Percentiles rank a stretch among this genome's conserved stretches.
These are phyloP conservation scores for Cutaneotrichosporon sp. DNA, from an alignment of 1,284 basidiomycete species.

Conservation along the genomic window DNA sequence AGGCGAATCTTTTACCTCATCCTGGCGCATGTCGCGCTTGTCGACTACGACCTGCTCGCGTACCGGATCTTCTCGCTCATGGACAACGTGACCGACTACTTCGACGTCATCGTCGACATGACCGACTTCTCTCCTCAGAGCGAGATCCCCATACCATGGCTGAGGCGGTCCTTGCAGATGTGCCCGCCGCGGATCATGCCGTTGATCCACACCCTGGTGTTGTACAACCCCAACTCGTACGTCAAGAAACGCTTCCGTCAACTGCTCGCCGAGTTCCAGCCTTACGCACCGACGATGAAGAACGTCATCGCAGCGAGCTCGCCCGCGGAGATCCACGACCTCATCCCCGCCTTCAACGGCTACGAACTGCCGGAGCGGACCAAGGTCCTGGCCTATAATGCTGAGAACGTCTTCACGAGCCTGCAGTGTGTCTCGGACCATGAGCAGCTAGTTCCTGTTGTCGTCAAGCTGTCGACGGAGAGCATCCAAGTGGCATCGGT, in stretches of 20 bases:
- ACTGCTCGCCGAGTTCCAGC: constrained; percentile 60
- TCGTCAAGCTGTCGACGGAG: constrained; percentile 46
- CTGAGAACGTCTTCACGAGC: constrained; percentile 49
- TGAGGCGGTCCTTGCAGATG: constrained; percentile 74
- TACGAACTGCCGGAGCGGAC: constrained; percentile 54
- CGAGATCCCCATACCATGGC: constrained; percentile 76
- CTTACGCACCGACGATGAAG: constrained; percentile 64
- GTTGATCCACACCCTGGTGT: constrained; percentile 58
- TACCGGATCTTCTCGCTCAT: constrained; percentile 75
- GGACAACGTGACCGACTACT: constrained; percentile 53
- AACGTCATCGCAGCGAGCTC: constrained; percentile 58
- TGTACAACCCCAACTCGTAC: constrained; percentile 75
- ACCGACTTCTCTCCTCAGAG: constrained; percentile 73
- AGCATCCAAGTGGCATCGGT: constrained; percentile 45
- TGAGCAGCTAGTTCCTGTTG: constrained; percentile 48
- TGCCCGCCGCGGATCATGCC: constrained; percentile 58
- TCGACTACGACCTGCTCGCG: constrained; percentile 82
- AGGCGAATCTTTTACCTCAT: constrained; percentile 55
- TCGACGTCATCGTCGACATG: constrained; percentile 78
- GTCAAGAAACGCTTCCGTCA: constrained; percentile 69
- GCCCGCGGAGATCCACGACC: constrained; percentile 66
- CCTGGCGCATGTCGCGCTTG: constrained; percentile 71
- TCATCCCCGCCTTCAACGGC: constrained; percentile 58
- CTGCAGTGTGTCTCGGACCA: constrained; percentile 43
- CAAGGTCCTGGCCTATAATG: constrained; percentile 44